These are phyloP conservation scores for Blastobotrys aristatus DNA, from an alignment of 1,139 yeast genomes.

Conservation along the genomic window DNA sequence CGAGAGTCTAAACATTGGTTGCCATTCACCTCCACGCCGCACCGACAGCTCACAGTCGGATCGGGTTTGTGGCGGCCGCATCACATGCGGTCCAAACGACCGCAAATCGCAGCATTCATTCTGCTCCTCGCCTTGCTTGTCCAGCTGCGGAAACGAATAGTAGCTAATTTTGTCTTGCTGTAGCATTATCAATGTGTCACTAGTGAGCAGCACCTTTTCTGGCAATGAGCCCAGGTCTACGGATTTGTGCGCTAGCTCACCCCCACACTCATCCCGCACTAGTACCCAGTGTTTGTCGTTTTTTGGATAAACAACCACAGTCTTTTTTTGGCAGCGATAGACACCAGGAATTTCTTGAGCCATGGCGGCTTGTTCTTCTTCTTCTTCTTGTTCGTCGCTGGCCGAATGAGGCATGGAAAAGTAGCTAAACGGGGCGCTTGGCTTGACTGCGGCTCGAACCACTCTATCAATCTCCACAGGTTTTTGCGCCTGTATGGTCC, in stretches of 20 bases:
- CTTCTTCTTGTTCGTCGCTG: not conserved
- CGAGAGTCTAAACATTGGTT: not conserved
- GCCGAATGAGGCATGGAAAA: conserved; percentile 1
- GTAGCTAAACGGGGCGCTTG: not conserved
- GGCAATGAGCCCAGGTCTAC: not conserved
- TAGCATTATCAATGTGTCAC: not conserved
- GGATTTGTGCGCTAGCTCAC: not conserved
- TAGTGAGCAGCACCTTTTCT: not conserved
- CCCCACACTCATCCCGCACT: not conserved
- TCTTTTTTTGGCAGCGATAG: not conserved
- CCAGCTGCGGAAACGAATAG: not conserved
- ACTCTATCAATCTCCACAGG: not conserved
- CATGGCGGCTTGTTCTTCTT: not conserved
- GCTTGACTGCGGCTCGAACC: not conserved
- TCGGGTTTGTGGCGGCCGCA: not conserved
- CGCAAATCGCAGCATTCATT: not conserved
- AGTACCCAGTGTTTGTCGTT: not conserved
- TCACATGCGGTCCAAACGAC: not conserved
- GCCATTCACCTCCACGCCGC: not conserved
- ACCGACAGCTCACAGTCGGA: not conserved
- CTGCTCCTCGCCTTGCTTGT: not conserved
- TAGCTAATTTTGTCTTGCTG: not conserved
- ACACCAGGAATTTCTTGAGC: too few relatives aligned
- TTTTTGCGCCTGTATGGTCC: not conserved
- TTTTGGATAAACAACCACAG: not conserved